Conservation (phyloP, 805 yeast genomes). For the Scheffersomyces stipitis region DNA sequence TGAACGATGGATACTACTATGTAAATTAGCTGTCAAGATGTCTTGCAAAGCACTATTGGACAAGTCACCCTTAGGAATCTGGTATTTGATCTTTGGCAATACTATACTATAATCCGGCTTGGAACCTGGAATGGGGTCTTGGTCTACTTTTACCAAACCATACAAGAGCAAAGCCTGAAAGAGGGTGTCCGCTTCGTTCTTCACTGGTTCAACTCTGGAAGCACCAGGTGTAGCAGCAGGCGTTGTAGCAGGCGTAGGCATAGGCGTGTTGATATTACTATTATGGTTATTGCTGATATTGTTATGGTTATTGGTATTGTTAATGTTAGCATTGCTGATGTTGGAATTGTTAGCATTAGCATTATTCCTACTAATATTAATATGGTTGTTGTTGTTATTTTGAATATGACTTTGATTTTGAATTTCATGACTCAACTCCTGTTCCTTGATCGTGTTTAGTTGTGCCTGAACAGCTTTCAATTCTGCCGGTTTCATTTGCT, state of each 20-base stretch:
- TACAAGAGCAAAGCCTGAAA: conserved; percentile 34
- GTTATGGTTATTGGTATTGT: conserved; percentile 3
- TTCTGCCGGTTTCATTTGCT: conserved; percentile 32
- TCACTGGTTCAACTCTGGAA: conserved; percentile 5
- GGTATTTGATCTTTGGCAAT: conserved; percentile 32
- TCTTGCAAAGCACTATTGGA: conserved; percentile 22
- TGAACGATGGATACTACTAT: conserved; percentile 18
- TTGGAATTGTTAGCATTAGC: conserved; percentile 9
- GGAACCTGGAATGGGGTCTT: conserved; percentile 40
- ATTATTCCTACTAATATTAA: too few species aligned
- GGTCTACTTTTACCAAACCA: conserved; percentile 42
- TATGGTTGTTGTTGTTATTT: background rate
- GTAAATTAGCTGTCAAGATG: conserved; percentile 17
- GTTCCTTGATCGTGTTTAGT: conserved; percentile 37
- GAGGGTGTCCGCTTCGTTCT: conserved; percentile 22
- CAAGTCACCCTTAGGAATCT: conserved; percentile 11
- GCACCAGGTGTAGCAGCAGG: conserved; percentile 10
- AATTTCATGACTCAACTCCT: too few species aligned
- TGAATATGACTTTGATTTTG: conserved; percentile 10
- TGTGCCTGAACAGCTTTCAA: conserved; percentile 39
- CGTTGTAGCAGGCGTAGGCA: conserved; percentile 13
- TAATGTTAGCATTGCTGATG: conserved; percentile 1
- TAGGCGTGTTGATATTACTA: conserved; percentile 7
- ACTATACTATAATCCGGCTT: conserved; percentile 31
- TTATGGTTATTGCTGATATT: too few species aligned